Evolutionary conservation across 257 asterid species (phyloP).

Genomic region (Anisodus tanguticus): DNA sequence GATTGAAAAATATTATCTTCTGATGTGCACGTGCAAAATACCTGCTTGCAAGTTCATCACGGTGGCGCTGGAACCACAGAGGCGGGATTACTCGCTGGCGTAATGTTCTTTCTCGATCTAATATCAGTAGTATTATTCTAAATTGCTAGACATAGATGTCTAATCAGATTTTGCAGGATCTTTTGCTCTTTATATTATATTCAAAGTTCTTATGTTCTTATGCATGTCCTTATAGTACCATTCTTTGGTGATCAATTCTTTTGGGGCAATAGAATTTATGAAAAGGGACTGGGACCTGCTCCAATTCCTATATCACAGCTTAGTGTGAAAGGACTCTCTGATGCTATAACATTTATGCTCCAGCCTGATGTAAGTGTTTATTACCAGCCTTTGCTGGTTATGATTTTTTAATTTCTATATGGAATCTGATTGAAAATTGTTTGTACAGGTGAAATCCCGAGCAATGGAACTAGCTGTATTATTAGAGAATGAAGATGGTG

Average conservation of each 20-base stretch:
- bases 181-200: not conserved
- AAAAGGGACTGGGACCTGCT: slow-evolving; percentile 83
- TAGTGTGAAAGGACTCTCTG: slow-evolving; percentile 73
- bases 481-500: slow-evolving; percentile 87
- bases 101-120: slow-evolving; percentile 35
- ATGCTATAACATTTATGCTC: slow-evolving; percentile 92
- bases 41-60: slow-evolving; percentile 76
- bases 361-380: slow-evolving; percentile 70
- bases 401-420: not conserved
- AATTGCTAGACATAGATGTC: not conserved
- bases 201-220: not conserved
- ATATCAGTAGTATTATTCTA: not conserved
- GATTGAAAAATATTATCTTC: not conserved
- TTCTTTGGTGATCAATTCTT: slow-evolving; percentile 97
- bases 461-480: slow-evolving; percentile 68
- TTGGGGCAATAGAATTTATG: slow-evolving; percentile 89
- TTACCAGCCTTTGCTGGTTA: not conserved
- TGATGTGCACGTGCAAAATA: slow-evolving; percentile 29
- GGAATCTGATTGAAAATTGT: not conserved
- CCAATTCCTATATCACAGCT: slow-evolving; percentile 88
- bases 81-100: slow-evolving; percentile 94
- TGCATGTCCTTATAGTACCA: slow-evolving; percentile 57
- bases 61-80: slow-evolving; percentile 99
- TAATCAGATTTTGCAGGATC: slow-evolving; percentile 2
- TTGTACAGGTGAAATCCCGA: slow-evolving; percentile 74